phyloP scores from a whole-genome alignment of 2,329 filamentous ascomycete species.

The Clonostachys chloroleuca region DNA sequence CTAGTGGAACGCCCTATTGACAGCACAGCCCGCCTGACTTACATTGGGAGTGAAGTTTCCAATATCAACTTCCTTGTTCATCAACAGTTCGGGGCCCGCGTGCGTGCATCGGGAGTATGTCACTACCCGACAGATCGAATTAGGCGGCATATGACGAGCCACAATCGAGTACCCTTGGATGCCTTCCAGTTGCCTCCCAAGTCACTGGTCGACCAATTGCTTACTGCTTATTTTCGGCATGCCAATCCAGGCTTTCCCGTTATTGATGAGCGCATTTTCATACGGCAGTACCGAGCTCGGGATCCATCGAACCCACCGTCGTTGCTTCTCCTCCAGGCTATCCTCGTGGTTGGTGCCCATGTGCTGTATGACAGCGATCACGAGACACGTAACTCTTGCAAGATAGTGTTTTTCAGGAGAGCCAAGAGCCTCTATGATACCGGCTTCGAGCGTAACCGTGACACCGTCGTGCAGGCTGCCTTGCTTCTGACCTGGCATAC shows the following conservation, averaged over 20 bases:
- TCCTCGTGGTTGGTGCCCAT: slow-evolving; percentile 46
- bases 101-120: slow-evolving; percentile 8
- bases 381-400: slow-evolving; percentile 11
- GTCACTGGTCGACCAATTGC: slow-evolving; percentile 36
- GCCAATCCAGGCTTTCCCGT: slow-evolving; percentile 42
- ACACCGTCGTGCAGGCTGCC: slow-evolving; percentile 47
- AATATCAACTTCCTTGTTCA: slow-evolving; percentile 50
- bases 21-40: slow-evolving; percentile 16
- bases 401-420: slow-evolving; percentile 44
- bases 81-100: slow-evolving; percentile 26
- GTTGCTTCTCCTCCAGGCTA: slow-evolving; percentile 41
- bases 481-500: slow-evolving; percentile 51
- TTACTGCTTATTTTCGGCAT: slow-evolving; percentile 37
- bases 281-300: slow-evolving; percentile 29
- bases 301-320: slow-evolving; percentile 22
- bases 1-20: background rate
- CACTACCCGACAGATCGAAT: slow-evolving; percentile 22
- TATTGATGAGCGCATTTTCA: slow-evolving; percentile 45
- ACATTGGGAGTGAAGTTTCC: slow-evolving; percentile 49
- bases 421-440: slow-evolving; percentile 49
- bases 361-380: slow-evolving; percentile 32
- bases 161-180: slow-evolving; percentile 42
- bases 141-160: slow-evolving; percentile 33
- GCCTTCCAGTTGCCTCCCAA: slow-evolving; percentile 38
- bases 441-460: slow-evolving; percentile 46